Evolutionary conservation across 192 early-diverging fungal species (phyloP).

Genomic region (Irineochytrium annulatum): DNA sequence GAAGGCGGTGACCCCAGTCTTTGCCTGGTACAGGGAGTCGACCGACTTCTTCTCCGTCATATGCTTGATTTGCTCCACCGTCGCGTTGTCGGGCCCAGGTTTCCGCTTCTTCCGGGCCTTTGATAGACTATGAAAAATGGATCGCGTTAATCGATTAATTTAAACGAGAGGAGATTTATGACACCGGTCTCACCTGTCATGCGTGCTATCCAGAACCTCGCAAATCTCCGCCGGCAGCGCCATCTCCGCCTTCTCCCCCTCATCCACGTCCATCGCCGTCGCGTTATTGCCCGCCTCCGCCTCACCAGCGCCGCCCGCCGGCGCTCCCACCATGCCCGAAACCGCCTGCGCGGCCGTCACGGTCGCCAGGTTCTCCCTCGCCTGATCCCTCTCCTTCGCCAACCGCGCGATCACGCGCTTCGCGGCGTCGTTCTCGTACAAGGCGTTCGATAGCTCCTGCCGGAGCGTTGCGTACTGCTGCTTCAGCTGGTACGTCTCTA

Average conservation of each 20-base stretch:
- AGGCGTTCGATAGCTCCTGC: slow-evolving; percentile 87
- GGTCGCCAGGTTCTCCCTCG: slow-evolving; percentile 45
- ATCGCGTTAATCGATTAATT: background rate
- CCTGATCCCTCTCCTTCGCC: slow-evolving; percentile 86
- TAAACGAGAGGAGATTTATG: background rate
- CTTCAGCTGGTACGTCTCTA: slow-evolving; percentile 90
- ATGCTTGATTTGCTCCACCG: slow-evolving; percentile 64
- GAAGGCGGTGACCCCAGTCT: slow-evolving; percentile 63
- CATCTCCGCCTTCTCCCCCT: background rate
- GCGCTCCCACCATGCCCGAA: no score
- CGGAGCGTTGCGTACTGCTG: slow-evolving; percentile 86
- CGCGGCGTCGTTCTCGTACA: slow-evolving; percentile 96
- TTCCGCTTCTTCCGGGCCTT: slow-evolving; percentile 79
- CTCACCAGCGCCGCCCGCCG: background rate
- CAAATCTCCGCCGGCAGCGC: slow-evolving; percentile 31
- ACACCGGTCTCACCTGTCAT: slow-evolving; percentile 19
- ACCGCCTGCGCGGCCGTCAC: slow-evolving; percentile 8
- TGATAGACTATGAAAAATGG: slow-evolving; percentile 44
- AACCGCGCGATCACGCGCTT: slow-evolving; percentile 91
- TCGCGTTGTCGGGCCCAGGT: slow-evolving; percentile 57
- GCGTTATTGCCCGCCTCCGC: background rate
- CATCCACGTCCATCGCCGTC: slow-evolving; percentile 49
- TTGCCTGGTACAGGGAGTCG: no score
- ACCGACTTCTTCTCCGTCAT: no score
- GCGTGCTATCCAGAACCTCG: slow-evolving; percentile 28